Conservation (phyloP, 1,139 yeast genomes). For the Magnusiomyces sp. region DNA sequence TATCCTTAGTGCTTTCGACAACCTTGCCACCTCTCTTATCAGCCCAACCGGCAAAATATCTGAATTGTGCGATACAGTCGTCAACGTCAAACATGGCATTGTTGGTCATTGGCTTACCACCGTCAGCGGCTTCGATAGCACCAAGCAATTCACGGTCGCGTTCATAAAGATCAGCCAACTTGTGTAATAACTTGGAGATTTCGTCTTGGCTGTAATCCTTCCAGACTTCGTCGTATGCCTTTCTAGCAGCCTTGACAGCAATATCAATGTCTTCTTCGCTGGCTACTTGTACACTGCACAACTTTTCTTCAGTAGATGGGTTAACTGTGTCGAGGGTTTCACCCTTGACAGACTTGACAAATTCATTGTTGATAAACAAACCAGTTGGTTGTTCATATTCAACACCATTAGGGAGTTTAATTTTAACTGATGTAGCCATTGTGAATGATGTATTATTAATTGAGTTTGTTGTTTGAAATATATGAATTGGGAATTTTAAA, state of each 20-base stretch:
- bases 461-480: background rate
- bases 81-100: slow-evolving; percentile 47
- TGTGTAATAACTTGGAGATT: slow-evolving; percentile 39
- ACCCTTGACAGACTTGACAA: slow-evolving; percentile 53
- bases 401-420: slow-evolving; percentile 52
- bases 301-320: slow-evolving; percentile 43
- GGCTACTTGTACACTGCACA: slow-evolving; percentile 48
- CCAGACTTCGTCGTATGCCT: slow-evolving; percentile 45
- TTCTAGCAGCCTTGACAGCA: slow-evolving; percentile 53
- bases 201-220: slow-evolving; percentile 38
- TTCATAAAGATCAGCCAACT: slow-evolving; percentile 47
- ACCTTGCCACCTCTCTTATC: slow-evolving; percentile 68
- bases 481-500: background rate
- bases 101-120: slow-evolving; percentile 47
- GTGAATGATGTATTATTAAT: background rate
- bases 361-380: slow-evolving; percentile 74
- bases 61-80: slow-evolving; percentile 41
- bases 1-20: slow-evolving; percentile 53
- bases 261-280: slow-evolving; percentile 46
- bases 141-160: slow-evolving; percentile 41
- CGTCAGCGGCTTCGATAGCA: slow-evolving; percentile 51
- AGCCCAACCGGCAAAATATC: slow-evolving; percentile 76
- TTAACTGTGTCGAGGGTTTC: slow-evolving; percentile 38
- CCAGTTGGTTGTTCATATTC: slow-evolving; percentile 64
- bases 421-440: slow-evolving; percentile 17